These are phyloP conservation scores for Henckelia pumila DNA, from an alignment of 257 asterid genomes.

Conservation along the genomic window DNA sequence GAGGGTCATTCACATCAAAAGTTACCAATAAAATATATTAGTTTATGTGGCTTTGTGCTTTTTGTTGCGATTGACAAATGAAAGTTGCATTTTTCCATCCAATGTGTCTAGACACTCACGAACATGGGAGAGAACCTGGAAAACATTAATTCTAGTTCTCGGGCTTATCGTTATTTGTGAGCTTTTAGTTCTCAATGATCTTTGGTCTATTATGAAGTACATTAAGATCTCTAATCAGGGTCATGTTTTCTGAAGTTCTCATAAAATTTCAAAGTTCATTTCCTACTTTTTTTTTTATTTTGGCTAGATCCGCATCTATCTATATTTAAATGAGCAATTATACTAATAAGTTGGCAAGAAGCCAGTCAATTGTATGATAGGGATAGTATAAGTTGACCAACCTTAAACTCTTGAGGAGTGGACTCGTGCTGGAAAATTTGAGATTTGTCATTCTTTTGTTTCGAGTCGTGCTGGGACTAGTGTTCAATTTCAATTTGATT, in stretches of 20 bases:
- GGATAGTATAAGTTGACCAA: background rate
- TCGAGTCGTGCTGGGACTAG: background rate
- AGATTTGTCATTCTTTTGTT: background rate
- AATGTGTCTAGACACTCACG: background rate
- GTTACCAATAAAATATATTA: background rate
- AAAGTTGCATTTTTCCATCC: too few species aligned
- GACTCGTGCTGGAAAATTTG: background rate
- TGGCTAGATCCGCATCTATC: background rate
- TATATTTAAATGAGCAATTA: background rate
- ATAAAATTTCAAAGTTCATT: too few species aligned
- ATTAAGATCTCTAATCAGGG: too few species aligned
- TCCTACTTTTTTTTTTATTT: background rate
- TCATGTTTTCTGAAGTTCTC: background rate
- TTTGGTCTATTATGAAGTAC: too few species aligned
- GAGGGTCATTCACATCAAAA: background rate
- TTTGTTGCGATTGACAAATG: background rate
- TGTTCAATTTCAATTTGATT: background rate
- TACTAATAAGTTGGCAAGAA: background rate
- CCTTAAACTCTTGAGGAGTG: background rate
- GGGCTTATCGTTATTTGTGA: too few species aligned
- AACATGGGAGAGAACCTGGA: background rate
- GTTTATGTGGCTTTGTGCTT: constrained; percentile 4
- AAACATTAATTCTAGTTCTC: too few species aligned
- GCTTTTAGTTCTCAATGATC: too few species aligned
- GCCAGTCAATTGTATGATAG: constrained; percentile 1